Percentiles rank a stretch among this genome's conserved stretches.
phyloP scores from a whole-genome alignment of 192 early-diverging fungal species.

The Backusella psychrophila region DNA sequence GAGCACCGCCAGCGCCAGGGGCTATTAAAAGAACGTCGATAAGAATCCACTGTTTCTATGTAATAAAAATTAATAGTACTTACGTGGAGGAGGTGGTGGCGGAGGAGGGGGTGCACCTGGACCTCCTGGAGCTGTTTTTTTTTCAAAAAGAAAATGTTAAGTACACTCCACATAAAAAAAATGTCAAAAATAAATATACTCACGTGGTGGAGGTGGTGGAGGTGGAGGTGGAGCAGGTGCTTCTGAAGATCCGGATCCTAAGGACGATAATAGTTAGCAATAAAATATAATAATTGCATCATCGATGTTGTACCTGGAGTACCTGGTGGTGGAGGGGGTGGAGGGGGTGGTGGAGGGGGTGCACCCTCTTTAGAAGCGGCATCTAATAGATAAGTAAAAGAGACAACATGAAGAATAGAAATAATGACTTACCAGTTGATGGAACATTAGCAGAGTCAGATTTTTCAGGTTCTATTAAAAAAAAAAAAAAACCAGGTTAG shows the following conservation, averaged over 20 bases:
- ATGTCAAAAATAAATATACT: neutral
- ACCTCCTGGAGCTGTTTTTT: neutral
- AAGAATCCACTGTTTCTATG: neutral
- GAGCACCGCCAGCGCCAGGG: neutral
- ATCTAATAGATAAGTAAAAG: neutral
- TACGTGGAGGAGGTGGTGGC: constrained; percentile 11
- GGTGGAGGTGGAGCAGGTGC: constrained; percentile 9
- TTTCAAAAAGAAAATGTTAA: neutral
- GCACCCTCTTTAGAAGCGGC: neutral
- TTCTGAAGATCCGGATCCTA: neutral
- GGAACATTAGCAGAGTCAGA: neutral
- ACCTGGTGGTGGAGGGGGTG: neutral
- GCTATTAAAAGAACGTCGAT: neutral
- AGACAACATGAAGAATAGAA: neutral
- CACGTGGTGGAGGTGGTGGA: constrained; percentile 18
- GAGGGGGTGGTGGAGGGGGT: neutral
- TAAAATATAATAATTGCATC: neutral
- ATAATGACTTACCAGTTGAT: neutral
- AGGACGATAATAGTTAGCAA: neutral
- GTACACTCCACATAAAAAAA: neutral
- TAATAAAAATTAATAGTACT: neutral
- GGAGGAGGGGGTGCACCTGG: constrained; percentile 1
- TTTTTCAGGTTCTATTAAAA: neutral
- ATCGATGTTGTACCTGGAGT: neutral
- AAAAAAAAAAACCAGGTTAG: neutral